Base-by-base conservation (phyloP, 768 basidiomycete species). In the Rhodotorula graminis region DNA sequence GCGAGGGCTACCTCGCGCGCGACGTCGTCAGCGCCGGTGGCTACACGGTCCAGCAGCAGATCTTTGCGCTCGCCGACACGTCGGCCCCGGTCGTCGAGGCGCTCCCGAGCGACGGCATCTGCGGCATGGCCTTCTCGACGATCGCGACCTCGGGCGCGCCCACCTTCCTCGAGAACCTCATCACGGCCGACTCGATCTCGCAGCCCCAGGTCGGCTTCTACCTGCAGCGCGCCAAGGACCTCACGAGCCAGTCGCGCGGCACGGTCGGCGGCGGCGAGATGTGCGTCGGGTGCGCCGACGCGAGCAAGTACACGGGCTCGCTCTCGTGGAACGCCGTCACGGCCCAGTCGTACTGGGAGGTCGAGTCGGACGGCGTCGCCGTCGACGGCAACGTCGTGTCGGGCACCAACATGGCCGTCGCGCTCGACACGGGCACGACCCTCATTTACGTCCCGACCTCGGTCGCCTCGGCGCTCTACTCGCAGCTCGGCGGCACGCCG, bases 361-460 rank as follows among this genome's bases (percentile, higher is more conserved):
- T 76, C 57, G 4, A 47, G 7, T 49, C 56, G 25, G 70, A 76
- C 42, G 72, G 75, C 25, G 64, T 76, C 67, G 47, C 56, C n/a
- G 53, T 76, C 42, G 53, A 73, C 60, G 66, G 67, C 31, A 18
- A 47, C 25, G 42, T 73, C 37, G 67, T 76, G 40, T 27, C 56
- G 16, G 69, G 72, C 7, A 78, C 78, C 4, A 49, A 44, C 12
- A 67, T 72, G 67, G 50, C 56, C 37, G 76, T 72, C 40, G 77
- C 78, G 29, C 76, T 77, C 65, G 78, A 79, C 65, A 72, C 72
- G 1, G 78, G 78, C 57, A 79, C 78, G 44, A 73, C 74, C 12
- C 72, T 77, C 37, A 70, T 70, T 53, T 77, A 77, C 67, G 57
- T 77, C 50, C 77, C 75, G 7, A 59, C 49, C 3, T 4, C 69